phyloP scores from a whole-genome alignment of 257 asterid genomes.

The Solanum chmielewskii region DNA sequence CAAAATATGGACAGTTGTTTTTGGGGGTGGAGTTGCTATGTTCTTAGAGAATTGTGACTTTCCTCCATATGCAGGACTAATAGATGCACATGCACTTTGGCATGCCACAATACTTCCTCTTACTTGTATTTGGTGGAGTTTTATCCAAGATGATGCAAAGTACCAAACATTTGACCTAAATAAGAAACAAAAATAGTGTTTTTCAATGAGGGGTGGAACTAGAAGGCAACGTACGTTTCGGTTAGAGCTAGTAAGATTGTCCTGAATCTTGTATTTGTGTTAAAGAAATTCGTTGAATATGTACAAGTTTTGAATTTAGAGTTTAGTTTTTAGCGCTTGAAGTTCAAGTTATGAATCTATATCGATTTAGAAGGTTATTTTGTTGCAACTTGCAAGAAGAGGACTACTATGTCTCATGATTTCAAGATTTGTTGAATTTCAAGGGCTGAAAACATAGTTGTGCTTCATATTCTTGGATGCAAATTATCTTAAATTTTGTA shows the following conservation, averaged over 20 bases:
- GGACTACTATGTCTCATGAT: no score
- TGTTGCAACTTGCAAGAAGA: no score
- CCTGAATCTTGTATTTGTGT: background rate
- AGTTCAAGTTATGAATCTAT: no score
- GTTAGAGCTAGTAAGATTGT: fast-evolving
- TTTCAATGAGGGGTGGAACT: background rate
- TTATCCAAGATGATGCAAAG: slow-evolving; percentile 59
- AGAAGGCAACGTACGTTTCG: background rate
- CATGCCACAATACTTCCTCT: slow-evolving; percentile 70
- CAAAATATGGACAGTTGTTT: slow-evolving; percentile 44
- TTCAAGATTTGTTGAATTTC: no score
- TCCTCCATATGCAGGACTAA: slow-evolving; percentile 52
- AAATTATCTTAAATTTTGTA: no score
- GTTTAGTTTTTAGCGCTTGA: background rate
- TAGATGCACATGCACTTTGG: slow-evolving; percentile 77
- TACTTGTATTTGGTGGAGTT: slow-evolving; percentile 74
- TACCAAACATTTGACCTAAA: slow-evolving; percentile 34
- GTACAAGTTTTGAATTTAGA: background rate
- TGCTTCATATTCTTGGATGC: no score
- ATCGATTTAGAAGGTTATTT: no score
- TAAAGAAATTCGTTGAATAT: background rate
- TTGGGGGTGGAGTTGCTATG: slow-evolving; percentile 54
- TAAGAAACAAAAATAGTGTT: slow-evolving; percentile 40
- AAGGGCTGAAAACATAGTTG: no score
- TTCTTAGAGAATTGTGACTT: slow-evolving; percentile 60